phyloP scores from a whole-genome alignment of 768 basidiomycete genomes.

The Chlorophyllum brunneum region DNA sequence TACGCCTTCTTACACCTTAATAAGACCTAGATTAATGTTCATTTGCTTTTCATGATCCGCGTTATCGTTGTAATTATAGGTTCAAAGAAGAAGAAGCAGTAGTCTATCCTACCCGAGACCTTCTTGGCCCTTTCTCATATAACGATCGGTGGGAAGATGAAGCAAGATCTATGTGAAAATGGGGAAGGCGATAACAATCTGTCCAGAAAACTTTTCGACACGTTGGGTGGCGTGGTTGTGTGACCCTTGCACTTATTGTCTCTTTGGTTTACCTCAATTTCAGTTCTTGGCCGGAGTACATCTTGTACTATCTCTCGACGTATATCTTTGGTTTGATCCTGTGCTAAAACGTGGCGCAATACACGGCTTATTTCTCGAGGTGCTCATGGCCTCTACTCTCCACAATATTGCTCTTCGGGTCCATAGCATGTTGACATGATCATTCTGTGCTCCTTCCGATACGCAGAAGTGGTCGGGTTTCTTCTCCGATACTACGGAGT shows the following conservation, averaged over 20 bases:
- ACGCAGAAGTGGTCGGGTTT: no score
- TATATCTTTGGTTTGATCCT: not conserved
- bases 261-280: not conserved
- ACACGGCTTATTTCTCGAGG: not conserved
- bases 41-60: not conserved
- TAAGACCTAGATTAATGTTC: no score
- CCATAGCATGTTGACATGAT: no score
- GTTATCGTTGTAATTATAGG: not conserved
- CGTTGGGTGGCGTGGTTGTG: not conserved
- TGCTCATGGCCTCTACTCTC: not conserved
- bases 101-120: not conserved
- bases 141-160: not conserved
- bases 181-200: not conserved
- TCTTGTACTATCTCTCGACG: not conserved
- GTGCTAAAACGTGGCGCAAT: not conserved
- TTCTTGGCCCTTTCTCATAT: not conserved
- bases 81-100: conserved; percentile 11
- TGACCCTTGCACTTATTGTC: not conserved
- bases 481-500: no score
- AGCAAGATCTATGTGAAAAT: not conserved
- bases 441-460: no score
- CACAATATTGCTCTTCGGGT: no score
- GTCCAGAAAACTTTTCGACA: not conserved
- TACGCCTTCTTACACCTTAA: not conserved
- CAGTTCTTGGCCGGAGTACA: not conserved